A percentile compares a stretch with the other conserved stretches of the same genome.
These are phyloP conservation scores for Pythium graminicola DNA, from an alignment of 352 stramenopile species.

Conservation along the genomic window DNA sequence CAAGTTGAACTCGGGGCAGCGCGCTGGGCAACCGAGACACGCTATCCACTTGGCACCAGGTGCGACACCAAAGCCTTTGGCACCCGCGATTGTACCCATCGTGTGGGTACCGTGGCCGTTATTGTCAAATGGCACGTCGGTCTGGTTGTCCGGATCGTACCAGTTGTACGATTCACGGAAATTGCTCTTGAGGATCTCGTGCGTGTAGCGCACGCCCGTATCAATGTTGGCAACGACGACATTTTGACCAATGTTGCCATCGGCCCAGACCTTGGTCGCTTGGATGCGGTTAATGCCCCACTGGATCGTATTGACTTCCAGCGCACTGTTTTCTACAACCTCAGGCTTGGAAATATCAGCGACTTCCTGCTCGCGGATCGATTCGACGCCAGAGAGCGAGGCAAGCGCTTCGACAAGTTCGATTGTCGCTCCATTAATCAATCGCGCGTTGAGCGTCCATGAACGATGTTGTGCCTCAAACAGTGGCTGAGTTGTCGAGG, in stretches of 20 bases:
- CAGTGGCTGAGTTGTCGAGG: neutral
- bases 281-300: constrained; percentile 23
- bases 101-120: constrained; percentile 11
- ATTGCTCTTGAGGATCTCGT: constrained; percentile 17
- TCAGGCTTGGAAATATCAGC: neutral
- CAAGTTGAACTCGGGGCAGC: constrained; percentile 19
- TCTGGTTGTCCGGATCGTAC: constrained; percentile 28
- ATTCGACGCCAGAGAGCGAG: constrained; percentile 7
- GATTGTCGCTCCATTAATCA: constrained; percentile 14
- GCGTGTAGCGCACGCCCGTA: constrained; percentile 14
- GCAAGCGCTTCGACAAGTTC: constrained; percentile 23
- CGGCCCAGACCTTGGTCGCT: constrained; percentile 20
- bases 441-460: constrained; percentile 20
- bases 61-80: neutral
- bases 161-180: constrained; percentile 18
- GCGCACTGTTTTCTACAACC: neutral
- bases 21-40: constrained; percentile 16
- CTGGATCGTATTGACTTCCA: constrained; percentile 6
- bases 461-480: constrained; percentile 12
- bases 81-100: neutral
- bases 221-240: constrained; percentile 8
- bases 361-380: constrained; percentile 16
- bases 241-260: constrained; percentile 16
- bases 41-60: constrained; percentile 21
- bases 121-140: constrained; percentile 19